Evolutionary conservation across 129 eudicot genomes (phyloP).

Genomic region (Saussurea involucrata): DNA sequence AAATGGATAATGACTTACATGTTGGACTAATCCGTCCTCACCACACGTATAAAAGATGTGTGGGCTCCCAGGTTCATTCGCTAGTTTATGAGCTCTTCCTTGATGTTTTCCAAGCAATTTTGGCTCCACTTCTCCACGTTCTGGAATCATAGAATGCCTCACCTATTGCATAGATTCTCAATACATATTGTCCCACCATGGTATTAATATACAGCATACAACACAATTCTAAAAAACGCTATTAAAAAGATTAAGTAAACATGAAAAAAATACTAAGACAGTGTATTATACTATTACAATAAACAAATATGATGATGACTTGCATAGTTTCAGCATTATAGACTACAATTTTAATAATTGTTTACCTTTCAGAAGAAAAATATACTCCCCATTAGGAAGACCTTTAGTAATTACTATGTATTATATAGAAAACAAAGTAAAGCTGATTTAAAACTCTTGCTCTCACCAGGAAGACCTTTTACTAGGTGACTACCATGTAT

Average conservation of each 20-base stretch:
- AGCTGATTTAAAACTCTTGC: not conserved
- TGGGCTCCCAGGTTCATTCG: conserved; percentile 91
- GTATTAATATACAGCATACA: not conserved
- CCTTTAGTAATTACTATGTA: not conserved
- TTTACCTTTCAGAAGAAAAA: not conserved
- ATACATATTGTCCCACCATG: not conserved
- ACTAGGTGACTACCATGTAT: not conserved
- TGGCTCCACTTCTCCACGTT: conserved; percentile 62
- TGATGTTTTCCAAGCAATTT: conserved; percentile 60
- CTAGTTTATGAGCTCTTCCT: conserved; percentile 81
- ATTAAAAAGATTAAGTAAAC: not conserved
- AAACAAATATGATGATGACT: not conserved
- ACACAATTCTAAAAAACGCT: not conserved
- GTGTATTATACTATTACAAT: not conserved
- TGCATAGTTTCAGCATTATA: not conserved
- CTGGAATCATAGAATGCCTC: conserved; percentile 65
- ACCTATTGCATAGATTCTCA: conserved; percentile 37
- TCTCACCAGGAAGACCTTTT: not conserved
- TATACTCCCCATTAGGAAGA: not conserved
- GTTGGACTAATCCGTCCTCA: conserved; percentile 89
- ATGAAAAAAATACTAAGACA: not conserved
- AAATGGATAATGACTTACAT: conserved; percentile 44
- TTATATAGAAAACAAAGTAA: not conserved
- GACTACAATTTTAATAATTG: not conserved
- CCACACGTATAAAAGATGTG: conserved; percentile 82